Evolutionary conservation across 352 stramenopile species (phyloP), one percentile per base, ranked within the genome.

Genomic region (Paralagenidium karlingii): DNA sequence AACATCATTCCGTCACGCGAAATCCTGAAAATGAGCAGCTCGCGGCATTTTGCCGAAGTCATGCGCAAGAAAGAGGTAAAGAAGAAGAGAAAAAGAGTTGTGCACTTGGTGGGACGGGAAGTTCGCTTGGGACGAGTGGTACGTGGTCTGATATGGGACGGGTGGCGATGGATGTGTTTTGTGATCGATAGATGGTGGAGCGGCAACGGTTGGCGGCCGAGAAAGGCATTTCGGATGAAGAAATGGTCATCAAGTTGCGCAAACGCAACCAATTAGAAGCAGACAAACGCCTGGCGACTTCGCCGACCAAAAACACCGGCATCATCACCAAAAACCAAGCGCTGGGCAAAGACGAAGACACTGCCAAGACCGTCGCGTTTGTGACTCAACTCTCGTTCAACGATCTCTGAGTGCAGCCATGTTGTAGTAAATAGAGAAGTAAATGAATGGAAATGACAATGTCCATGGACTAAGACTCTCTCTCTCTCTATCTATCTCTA

Each of bases 21-120:
- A 38, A 86, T 90, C 38, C 68, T 90, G 38, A 90, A 90, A 62
- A 83, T 85, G 66, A 87, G 70, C 55, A 90, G 76, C 55, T 82
- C 68, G 10, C 63, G 76, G 9, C 74, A 86, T 34, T 87, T 76
- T 30, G 64, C 76, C 15, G 74, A 90, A 40, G 63, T 87, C 24
- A 75, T 82, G 20, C 74, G 76, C 18, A 90, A 82, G 51, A 75
- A 80, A 62, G 76, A n/a, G n/a, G n/a, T n/a, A n/a, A n/a, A n/a
- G n/a, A n/a, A n/a, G n/a, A n/a, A n/a, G n/a, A n/a, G n/a, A n/a
- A n/a, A n/a, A n/a, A n/a, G n/a, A n/a, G n/a, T n/a, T n/a, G n/a
- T n/a, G n/a, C n/a, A n/a, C n/a, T n/a, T n/a, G n/a, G n/a, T n/a
- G n/a, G n/a, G n/a, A n/a, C n/a, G n/a, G n/a, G n/a, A n/a, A n/a